phyloP scores from a whole-genome alignment of 495 filamentous ascomycete genomes.

The Podospora didyma region DNA sequence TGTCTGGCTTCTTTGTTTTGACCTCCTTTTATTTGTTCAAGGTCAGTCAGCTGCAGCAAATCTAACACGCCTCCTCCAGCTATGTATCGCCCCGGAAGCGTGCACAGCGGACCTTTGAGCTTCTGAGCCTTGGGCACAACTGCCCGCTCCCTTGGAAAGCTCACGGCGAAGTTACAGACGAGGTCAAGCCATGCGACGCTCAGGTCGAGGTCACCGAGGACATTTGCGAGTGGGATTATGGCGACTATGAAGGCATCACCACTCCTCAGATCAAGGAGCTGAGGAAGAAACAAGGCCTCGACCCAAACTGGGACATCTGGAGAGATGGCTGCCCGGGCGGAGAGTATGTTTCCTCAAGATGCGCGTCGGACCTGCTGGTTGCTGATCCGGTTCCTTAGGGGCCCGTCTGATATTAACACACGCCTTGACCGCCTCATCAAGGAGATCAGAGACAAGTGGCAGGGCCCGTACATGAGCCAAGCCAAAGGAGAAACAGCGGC shows the following conservation, averaged over 20 bases:
- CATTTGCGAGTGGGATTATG: slow-evolving; percentile 94
- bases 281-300: slow-evolving; percentile 56
- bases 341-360: slow-evolving; percentile 45
- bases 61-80: slow-evolving; percentile 20
- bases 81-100: slow-evolving; percentile 86
- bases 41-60: neutral
- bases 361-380: neutral
- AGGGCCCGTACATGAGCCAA: slow-evolving; percentile 48
- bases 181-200: slow-evolving; percentile 38
- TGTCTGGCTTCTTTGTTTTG: too few relatives aligned
- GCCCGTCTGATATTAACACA: slow-evolving; percentile 58
- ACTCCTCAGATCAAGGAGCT: slow-evolving; percentile 61
- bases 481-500: slow-evolving; percentile 33
- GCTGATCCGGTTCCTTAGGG: slow-evolving; percentile 25
- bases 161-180: slow-evolving; percentile 31
- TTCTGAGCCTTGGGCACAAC: slow-evolving; percentile 59
- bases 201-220: slow-evolving; percentile 67
- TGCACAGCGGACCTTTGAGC: slow-evolving; percentile 81
- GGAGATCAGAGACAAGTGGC: slow-evolving; percentile 62
- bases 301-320: slow-evolving; percentile 76
- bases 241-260: slow-evolving; percentile 89
- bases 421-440: slow-evolving; percentile 72
- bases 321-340: slow-evolving; percentile 69
- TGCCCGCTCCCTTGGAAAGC: slow-evolving; percentile 43
- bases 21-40: neutral